These are phyloP conservation scores for Eutrema heterophyllum DNA, from an alignment of 345 rosid genomes.

Conservation along the genomic window DNA sequence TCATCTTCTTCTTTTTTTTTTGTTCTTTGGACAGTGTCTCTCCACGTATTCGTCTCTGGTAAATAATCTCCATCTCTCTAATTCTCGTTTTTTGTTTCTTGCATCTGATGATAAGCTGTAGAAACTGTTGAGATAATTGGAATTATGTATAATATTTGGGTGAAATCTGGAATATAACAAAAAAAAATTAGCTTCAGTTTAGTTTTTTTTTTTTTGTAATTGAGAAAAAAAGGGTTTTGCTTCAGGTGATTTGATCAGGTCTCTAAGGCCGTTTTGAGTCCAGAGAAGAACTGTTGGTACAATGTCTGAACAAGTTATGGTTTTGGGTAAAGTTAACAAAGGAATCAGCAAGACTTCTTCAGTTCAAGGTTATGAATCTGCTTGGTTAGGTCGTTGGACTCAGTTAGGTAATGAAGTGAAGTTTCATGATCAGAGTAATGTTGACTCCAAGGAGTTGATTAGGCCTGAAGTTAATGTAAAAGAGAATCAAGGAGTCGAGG, in stretches of 20 bases:
- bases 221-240: not conserved
- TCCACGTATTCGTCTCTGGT: constrained; percentile 30
- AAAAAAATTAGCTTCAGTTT: not conserved
- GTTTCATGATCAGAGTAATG: not conserved
- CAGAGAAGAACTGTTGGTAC: constrained; percentile 4
- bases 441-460: constrained; percentile 1
- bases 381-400: constrained; percentile 68
- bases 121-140: not conserved
- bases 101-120: not conserved
- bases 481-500: constrained; percentile 13
- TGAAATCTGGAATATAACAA: constrained; percentile 1
- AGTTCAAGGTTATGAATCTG: constrained; percentile 36
- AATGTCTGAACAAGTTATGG: constrained; percentile 28
- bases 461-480: constrained; percentile 11
- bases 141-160: not conserved
- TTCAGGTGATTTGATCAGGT: constrained; percentile 13
- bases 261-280: not conserved
- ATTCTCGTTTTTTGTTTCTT: not conserved
- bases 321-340: constrained; percentile 18
- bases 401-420: constrained; percentile 5
- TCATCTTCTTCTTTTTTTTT: not conserved
- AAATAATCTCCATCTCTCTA: constrained; percentile 1
- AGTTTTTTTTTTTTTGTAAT: not conserved
- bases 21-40: constrained; percentile 14
- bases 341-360: constrained; percentile 28